A percentile compares a stretch with the other conserved stretches of the same genome.
phyloP scores from a whole-genome alignment of 371 early-diverging fungal genomes.

The Amoeboaphelidium protococcarum region DNA sequence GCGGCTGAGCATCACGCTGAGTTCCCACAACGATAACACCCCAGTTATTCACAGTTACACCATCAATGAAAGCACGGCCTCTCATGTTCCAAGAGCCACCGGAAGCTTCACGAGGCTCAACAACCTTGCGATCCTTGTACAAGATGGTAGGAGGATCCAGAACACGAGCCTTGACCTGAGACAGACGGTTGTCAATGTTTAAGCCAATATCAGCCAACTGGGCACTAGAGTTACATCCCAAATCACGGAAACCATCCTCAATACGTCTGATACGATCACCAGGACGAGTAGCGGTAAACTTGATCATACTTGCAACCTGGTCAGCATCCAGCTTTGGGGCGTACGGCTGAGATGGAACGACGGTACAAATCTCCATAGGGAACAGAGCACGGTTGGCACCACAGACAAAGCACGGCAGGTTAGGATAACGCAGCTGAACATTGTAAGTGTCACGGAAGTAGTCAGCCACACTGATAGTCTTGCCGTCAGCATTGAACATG shows the following conservation, averaged over 20 bases:
- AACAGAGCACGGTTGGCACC: conserved; percentile 11
- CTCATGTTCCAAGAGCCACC: conserved; percentile 84
- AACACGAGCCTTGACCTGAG: conserved; percentile 32
- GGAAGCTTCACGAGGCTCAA: conserved; percentile 37
- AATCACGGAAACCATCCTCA: background rate
- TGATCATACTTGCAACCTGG: conserved; percentile 62
- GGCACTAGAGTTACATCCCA: background rate
- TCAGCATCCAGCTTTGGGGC: conserved; percentile 42
- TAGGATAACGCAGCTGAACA: conserved; percentile 31
- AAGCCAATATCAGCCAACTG: background rate
- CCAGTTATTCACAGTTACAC: conserved; percentile 55
- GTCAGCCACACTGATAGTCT: conserved; percentile 29
- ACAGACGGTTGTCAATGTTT: conserved; percentile 18
- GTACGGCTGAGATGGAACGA: conserved; percentile 46
- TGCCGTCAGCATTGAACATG: conserved; percentile 21
- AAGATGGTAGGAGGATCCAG: conserved; percentile 45
- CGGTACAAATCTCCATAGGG: conserved; percentile 66
- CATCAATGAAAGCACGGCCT: conserved; percentile 46
- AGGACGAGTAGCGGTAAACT: conserved; percentile 33
- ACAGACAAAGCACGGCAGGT: conserved; percentile 56
- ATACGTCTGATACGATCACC: background rate
- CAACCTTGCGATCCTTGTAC: conserved; percentile 37
- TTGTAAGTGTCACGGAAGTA: conserved; percentile 44
- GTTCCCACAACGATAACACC: conserved; percentile 32
- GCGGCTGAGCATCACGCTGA: conserved; percentile 15